Evolutionary conservation across 129 eudicot species (phyloP).

Genomic region (Helianthus annuus): DNA sequence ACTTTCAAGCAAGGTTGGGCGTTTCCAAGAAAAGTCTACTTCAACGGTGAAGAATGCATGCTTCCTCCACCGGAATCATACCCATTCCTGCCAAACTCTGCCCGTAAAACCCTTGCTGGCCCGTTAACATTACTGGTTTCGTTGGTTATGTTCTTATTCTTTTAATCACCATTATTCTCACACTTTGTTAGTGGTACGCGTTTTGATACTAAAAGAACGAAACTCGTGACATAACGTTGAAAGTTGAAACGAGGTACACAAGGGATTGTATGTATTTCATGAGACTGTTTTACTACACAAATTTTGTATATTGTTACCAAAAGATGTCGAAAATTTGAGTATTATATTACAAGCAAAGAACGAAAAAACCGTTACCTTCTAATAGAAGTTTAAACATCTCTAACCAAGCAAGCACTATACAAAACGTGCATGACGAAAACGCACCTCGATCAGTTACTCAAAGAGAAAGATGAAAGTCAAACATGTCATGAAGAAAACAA

Average conservation of each 20-base stretch:
- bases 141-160: constrained; percentile 30
- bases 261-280: no score
- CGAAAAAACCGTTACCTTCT: constrained; percentile 11
- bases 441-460: constrained; percentile 42
- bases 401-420: constrained; percentile 40
- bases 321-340: neutral
- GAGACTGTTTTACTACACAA: neutral
- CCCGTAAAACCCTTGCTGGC: constrained; percentile 28
- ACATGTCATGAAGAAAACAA: constrained; percentile 39
- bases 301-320: constrained; percentile 12
- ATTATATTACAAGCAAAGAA: constrained; percentile 25
- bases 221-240: no score
- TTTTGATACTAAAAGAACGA: no score
- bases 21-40: constrained; percentile 74
- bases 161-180: constrained; percentile 8
- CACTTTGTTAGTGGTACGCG: no score
- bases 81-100: constrained; percentile 68
- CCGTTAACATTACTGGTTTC: constrained; percentile 25
- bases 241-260: no score
- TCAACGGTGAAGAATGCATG: constrained; percentile 79
- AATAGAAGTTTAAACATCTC: constrained; percentile 19
- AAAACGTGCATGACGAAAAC: constrained; percentile 29
- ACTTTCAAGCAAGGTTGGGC: constrained; percentile 79
- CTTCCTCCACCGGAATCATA: constrained; percentile 77
- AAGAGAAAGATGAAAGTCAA: constrained; percentile 40